Conservation (phyloP, 768 basidiomycete species). For the Cyclocybe aegerita region DNA sequence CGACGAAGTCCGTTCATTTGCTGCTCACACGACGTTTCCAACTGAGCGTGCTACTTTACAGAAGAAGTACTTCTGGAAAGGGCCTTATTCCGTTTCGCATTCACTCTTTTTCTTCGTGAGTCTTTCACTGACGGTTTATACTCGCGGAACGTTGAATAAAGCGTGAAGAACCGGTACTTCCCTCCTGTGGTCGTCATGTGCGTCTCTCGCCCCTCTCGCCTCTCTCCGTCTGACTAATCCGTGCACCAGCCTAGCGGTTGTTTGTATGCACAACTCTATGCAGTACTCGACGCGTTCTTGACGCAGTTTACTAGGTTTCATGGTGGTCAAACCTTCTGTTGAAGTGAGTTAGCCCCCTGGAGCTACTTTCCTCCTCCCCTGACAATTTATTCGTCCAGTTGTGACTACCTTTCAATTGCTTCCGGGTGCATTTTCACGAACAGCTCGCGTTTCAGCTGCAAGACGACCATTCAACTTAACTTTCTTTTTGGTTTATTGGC, state of each 20-base stretch:
- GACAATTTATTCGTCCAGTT: neutral
- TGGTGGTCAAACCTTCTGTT: neutral
- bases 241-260: neutral
- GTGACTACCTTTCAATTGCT: neutral
- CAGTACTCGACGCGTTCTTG: too few species aligned
- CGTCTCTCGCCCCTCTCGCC: neutral
- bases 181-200: slow-evolving; percentile 12
- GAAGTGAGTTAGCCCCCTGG: neutral
- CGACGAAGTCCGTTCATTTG: slow-evolving; percentile 28
- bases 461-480: neutral
- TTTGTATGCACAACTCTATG: neutral
- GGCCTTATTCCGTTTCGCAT: slow-evolving; percentile 33
- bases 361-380: neutral
- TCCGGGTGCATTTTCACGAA: neutral
- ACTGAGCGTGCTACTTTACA: slow-evolving; percentile 6
- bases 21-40: neutral
- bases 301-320: neutral
- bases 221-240: neutral
- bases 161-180: slow-evolving; percentile 17
- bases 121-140: too few species aligned
- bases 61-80: slow-evolving; percentile 41
- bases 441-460: slow-evolving; percentile 6
- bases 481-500: slow-evolving; percentile 4
- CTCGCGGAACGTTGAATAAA: neutral
- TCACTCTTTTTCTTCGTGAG: slow-evolving; percentile 37